Evolutionary conservation across 2,329 filamentous ascomycete species (phyloP).

Genomic region (Nemania diffusa): DNA sequence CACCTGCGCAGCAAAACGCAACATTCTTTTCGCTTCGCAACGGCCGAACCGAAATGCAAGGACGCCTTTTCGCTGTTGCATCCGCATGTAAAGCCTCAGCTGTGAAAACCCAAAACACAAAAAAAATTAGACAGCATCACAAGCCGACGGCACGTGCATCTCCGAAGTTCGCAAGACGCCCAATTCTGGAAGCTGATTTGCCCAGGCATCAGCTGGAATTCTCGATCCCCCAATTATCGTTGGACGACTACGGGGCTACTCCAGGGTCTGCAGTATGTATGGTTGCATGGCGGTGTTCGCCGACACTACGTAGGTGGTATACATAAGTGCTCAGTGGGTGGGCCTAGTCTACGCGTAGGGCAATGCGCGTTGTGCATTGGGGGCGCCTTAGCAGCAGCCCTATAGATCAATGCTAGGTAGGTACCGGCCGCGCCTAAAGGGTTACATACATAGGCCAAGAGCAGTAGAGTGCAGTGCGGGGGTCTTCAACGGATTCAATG

Average conservation of each 20-base stretch:
- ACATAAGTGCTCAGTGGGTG: not conserved
- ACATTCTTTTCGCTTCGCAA: not conserved
- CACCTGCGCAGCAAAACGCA: slow-evolving; percentile 10
- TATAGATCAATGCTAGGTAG: not conserved
- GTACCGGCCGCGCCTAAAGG: not conserved
- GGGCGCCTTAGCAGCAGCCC: not conserved
- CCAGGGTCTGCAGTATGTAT: not conserved
- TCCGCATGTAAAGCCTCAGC: not conserved
- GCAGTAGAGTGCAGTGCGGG: not conserved
- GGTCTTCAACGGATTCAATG: not conserved
- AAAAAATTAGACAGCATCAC: slow-evolving; percentile 1
- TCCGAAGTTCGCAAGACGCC: not conserved
- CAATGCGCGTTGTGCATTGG: slow-evolving; percentile 3
- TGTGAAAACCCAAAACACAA: not conserved
- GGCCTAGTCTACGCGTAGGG: not conserved
- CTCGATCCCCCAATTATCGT: not conserved
- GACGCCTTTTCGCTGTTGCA: not conserved
- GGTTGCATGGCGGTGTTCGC: slow-evolving; percentile 4
- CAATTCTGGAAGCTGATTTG: slow-evolving; percentile 15
- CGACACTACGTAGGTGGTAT: slow-evolving; percentile 11
- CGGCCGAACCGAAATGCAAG: too few species aligned
- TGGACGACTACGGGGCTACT: too few species aligned
- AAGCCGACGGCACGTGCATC: not conserved
- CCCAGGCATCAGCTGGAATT: not conserved
- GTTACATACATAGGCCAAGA: not conserved